Base-by-base conservation (phyloP, 1,139 yeast genomes). In the Kodamaea sp. region DNA sequence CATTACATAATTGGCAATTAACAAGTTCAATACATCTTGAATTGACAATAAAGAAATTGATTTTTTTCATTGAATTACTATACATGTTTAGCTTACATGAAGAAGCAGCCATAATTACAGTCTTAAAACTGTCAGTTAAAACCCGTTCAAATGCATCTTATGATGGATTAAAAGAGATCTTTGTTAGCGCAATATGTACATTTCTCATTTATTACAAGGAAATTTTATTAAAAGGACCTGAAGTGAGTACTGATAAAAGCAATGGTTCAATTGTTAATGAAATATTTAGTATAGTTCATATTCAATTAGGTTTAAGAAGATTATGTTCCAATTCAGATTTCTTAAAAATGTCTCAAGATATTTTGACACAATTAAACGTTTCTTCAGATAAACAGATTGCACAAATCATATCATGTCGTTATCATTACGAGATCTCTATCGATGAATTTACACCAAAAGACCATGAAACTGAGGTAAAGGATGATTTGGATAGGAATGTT, bases 361-460 rank as follows among this genome's bases (percentile, higher is more conserved):
- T 75, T 12, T 62, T 88, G 23, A 63, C 79, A 5, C 53, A 64
- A 1, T 61, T 74, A 24, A 63, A 71, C 7, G 30, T 42, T 2
- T 30, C 44, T 5, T 66, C 75, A 1, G 81, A 83, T 43, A 64
- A 70, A 32, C 88, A 89, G 39, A 59, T 87, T 38, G 66, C 86
- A 7, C 97, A 92, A 52, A 70, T 88, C 27, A 64, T 92, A 20
- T 73, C 80, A 45, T 92, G 98, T 57, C 72, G 87, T 8, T 88
- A 83, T 52, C 95, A 87, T 32, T 72, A 86, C 41, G 66, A 71
- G 2, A 64, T 88, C 3, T 67, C 81, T 1, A 69, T 79, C 20
- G 88, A 81, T 15, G 70, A 69, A 6, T 78, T 77, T 47, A 65
- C 67, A 5, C 89, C 95, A 0, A 72, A 65, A 30, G 83, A 85